Conservation (phyloP, 768 basidiomycete species). For the Vararia minispora region DNA sequence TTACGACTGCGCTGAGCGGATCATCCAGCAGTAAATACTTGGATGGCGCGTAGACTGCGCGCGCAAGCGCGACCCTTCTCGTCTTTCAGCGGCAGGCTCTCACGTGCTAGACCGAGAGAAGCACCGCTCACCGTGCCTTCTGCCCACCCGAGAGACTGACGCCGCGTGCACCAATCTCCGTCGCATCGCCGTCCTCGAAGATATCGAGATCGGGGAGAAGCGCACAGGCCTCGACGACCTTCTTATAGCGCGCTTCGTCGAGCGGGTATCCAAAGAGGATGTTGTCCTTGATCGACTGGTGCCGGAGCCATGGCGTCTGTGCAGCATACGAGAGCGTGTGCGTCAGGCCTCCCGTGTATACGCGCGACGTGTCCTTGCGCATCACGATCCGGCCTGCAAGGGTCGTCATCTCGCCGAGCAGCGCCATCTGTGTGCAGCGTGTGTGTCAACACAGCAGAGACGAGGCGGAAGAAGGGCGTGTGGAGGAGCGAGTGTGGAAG, state of each 20-base stretch:
- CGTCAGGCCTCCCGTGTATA: conserved; percentile 51
- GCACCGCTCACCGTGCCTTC: conserved; percentile 49
- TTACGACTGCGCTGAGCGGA: conserved; percentile 70
- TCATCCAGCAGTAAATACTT: conserved; percentile 64
- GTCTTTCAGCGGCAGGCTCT: not conserved
- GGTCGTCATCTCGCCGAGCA: conserved; percentile 62
- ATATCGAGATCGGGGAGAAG: conserved; percentile 71
- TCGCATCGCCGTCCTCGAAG: conserved; percentile 77
- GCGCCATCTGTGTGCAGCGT: conserved; percentile 38
- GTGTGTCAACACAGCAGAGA: not conserved
- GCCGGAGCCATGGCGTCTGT: conserved; percentile 35
- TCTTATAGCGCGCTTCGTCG: conserved; percentile 63
- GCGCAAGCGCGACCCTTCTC: conserved; percentile 66
- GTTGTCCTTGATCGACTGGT: conserved; percentile 44
- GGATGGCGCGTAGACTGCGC: conserved; percentile 59
- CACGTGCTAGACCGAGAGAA: not conserved
- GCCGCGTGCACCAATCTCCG: conserved; percentile 74
- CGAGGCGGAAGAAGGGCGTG: not conserved
- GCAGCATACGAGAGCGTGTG: conserved; percentile 38
- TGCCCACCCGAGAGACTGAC: conserved; percentile 75
- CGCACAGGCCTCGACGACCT: conserved; percentile 78
- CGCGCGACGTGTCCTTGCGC: conserved; percentile 47
- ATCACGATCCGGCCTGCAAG: conserved; percentile 47
- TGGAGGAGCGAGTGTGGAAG: conserved; percentile 15
- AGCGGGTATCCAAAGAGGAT: conserved; percentile 45